Evolutionary conservation across 257 asterid genomes (phyloP).

Genomic region (Striga asiatica): DNA sequence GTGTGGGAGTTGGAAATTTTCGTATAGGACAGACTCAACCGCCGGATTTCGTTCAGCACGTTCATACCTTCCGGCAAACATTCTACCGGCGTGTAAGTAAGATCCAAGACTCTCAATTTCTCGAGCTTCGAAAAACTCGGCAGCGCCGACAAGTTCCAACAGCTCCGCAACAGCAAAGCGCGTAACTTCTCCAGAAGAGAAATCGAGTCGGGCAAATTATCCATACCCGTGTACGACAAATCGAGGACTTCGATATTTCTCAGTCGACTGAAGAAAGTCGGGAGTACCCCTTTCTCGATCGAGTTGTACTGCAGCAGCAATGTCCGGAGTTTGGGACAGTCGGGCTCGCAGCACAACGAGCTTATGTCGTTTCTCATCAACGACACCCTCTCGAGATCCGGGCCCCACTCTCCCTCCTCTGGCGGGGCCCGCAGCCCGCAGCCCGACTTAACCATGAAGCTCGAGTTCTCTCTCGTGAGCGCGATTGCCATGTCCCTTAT

Average conservation of each 20-base stretch:
- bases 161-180: constrained; percentile 21
- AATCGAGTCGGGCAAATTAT: constrained; percentile 18
- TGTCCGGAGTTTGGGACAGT: constrained; percentile 20
- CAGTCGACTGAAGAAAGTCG: constrained; percentile 19
- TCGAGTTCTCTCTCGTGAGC: constrained; percentile 15
- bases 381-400: constrained; percentile 23
- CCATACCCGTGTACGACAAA: constrained; percentile 23
- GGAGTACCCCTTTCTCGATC: constrained; percentile 11
- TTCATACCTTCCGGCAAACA: constrained; percentile 3
- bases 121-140: constrained; percentile 18
- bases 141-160: constrained; percentile 23
- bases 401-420: constrained; percentile 14
- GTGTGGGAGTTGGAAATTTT: background rate
- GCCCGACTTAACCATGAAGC: constrained; percentile 22
- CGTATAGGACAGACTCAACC: background rate
- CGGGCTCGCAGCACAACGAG: constrained; percentile 13
- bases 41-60: background rate
- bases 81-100: constrained; percentile 4
- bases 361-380: constrained; percentile 26
- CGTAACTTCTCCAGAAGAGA: constrained; percentile 17
- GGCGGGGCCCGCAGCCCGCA: constrained; percentile 15
- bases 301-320: constrained; percentile 27
- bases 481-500: constrained; percentile 21
- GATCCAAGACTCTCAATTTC: constrained; percentile 21
- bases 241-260: constrained; percentile 17